Evolutionary conservation across 352 stramenopile genomes (phyloP).

Genomic region (Pilasporangium apinafurcum): DNA sequence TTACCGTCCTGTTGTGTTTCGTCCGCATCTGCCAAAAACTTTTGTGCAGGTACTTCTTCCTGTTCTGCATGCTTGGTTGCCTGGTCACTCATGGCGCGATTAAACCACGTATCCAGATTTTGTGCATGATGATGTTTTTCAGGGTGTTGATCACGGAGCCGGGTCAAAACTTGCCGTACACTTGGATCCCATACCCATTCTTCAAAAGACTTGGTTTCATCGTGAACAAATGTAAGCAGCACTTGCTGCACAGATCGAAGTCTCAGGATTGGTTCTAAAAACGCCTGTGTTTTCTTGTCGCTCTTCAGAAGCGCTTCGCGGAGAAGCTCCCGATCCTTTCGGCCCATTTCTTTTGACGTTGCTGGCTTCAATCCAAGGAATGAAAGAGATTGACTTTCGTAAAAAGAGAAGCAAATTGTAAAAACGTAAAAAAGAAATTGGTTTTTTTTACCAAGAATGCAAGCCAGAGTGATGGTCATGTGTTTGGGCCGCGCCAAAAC

Average conservation of each 20-base stretch:
- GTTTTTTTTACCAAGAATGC: conserved; percentile 6
- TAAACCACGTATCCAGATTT: conserved; percentile 43
- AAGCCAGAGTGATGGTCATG: background rate
- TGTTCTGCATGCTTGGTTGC: background rate
- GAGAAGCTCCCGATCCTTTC: conserved; percentile 28
- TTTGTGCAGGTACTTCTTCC: conserved; percentile 11
- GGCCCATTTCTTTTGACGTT: conserved; percentile 3
- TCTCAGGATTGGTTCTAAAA: conserved; percentile 52
- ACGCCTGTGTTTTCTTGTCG: conserved; percentile 44
- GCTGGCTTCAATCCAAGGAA: conserved; percentile 1
- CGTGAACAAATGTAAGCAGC: conserved; percentile 59
- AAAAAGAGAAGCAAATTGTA: conserved; percentile 5
- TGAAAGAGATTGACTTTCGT: background rate
- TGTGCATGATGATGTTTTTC: conserved; percentile 13
- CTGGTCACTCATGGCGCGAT: conserved; percentile 16
- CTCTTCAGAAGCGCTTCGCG: conserved; percentile 24
- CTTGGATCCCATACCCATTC: conserved; percentile 74
- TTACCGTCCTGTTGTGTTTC: conserved; percentile 51
- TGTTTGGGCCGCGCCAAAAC: background rate
- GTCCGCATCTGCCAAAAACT: conserved; percentile 34
- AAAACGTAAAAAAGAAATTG: background rate
- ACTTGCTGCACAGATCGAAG: conserved; percentile 61
- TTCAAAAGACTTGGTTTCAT: conserved; percentile 49
- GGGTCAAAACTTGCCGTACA: conserved; percentile 43
- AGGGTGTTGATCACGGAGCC: conserved; percentile 31